A percentile compares a stretch with the other conserved stretches of the same genome.
These are phyloP conservation scores for Micractinium sp. DNA, from an alignment of 139 green algal species.

Conservation along the genomic window DNA sequence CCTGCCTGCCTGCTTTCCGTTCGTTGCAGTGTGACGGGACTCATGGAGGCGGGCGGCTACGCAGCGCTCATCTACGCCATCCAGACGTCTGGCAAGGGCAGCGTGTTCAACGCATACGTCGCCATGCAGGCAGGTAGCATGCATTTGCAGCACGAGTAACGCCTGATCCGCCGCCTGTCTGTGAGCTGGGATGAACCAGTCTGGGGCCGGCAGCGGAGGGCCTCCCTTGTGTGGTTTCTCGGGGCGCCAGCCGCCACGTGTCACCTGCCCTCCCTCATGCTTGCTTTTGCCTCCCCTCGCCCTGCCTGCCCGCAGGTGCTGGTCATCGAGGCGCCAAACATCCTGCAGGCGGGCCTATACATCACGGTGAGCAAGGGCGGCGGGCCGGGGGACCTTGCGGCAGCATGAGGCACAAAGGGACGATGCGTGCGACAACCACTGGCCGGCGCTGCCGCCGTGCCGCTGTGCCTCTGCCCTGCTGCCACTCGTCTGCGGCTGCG, in stretches of 20 bases:
- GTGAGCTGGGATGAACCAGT: no score
- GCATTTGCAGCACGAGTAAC: no score
- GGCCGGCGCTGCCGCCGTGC: background rate
- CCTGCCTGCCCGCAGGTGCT: background rate
- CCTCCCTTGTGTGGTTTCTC: no score
- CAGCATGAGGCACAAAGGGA: no score
- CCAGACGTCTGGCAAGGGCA: background rate
- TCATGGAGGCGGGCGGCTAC: constrained; percentile 7
- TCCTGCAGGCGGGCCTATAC: background rate
- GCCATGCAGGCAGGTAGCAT: background rate
- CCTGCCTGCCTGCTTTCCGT: background rate
- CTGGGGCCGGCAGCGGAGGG: no score
- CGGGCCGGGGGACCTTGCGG: background rate
- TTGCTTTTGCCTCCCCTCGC: background rate
- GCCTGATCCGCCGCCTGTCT: no score
- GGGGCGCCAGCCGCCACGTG: no score
- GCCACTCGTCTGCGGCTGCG: background rate
- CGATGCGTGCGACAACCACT: no score
- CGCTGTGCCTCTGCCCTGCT: background rate
- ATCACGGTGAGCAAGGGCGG: background rate
- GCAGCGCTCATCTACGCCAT: constrained; percentile 21
- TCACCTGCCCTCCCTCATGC: background rate
- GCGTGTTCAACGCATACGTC: constrained; percentile 15
- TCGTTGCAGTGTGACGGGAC: constrained; percentile 8
- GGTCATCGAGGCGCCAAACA: constrained; percentile 2